Evolutionary conservation across 768 basidiomycete genomes (phyloP).

Genomic region (Cystofilobasidium macerans): DNA sequence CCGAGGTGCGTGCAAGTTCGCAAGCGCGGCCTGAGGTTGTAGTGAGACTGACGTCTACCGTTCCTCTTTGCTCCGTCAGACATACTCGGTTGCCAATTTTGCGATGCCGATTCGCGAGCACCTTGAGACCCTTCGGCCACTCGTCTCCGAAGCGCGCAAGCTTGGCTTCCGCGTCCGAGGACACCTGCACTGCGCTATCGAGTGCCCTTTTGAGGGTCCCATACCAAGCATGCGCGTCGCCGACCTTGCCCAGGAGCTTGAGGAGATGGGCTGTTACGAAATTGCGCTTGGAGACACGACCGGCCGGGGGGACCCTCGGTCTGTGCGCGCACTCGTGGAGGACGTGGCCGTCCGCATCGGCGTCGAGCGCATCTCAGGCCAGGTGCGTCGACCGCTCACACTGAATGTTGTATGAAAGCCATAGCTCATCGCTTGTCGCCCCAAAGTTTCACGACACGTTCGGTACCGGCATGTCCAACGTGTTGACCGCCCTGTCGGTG

Average conservation of each 20-base stretch:
- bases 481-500: constrained; percentile 30
- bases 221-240: constrained; percentile 56
- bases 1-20: constrained; percentile 45
- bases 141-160: constrained; percentile 52
- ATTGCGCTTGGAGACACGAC: constrained; percentile 78
- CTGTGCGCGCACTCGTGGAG: constrained; percentile 57
- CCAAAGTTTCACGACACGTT: constrained; percentile 75
- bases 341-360: constrained; percentile 55
- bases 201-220: constrained; percentile 75
- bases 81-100: constrained; percentile 74
- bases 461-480: constrained; percentile 51
- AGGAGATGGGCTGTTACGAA: constrained; percentile 90
- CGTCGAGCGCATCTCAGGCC: constrained; percentile 53
- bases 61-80: not conserved
- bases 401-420: no score
- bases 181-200: constrained; percentile 65
- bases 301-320: constrained; percentile 66
- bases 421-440: no score
- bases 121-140: constrained; percentile 51
- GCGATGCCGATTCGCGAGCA: constrained; percentile 65
- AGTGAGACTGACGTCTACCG: no score
- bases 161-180: constrained; percentile 43
- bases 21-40: no score
- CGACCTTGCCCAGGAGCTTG: constrained; percentile 57
- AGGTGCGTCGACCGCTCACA: constrained; percentile 41